These are phyloP conservation scores for Botrytis byssoidea DNA, from an alignment of 2,329 filamentous ascomycete genomes.

Conservation along the genomic window DNA sequence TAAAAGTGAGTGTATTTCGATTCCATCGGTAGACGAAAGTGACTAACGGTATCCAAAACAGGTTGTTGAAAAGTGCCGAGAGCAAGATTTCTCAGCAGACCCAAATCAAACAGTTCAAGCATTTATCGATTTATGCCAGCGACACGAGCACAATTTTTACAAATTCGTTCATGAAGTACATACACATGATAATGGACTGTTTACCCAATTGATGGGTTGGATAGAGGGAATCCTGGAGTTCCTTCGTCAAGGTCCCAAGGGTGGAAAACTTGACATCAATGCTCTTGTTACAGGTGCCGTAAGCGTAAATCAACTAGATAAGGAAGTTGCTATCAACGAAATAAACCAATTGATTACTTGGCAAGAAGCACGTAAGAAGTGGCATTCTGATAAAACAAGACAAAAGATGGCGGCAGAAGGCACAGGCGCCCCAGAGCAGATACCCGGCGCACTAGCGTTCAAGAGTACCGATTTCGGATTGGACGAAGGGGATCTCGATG, in stretches of 20 bases:
- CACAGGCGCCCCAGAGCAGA: constrained; percentile 47
- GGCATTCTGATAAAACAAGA: constrained; percentile 95
- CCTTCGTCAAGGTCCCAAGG: constrained; percentile 78
- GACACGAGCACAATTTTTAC: constrained; percentile 96
- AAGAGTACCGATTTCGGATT: constrained; percentile 85
- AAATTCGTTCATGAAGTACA: constrained; percentile 99
- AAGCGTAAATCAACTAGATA: constrained; percentile 65
- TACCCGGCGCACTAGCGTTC: constrained; percentile 60
- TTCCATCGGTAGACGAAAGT: neutral
- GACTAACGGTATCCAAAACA: constrained; percentile 37
- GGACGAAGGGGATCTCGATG: constrained; percentile 80
- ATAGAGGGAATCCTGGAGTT: constrained; percentile 94
- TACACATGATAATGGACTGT: constrained; percentile 92
- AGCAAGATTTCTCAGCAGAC: constrained; percentile 84
- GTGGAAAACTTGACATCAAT: constrained; percentile 90
- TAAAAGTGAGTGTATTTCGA: constrained; percentile 56
- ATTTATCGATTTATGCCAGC: constrained; percentile 93
- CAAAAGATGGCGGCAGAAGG: constrained; percentile 98
- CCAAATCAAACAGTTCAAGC: constrained; percentile 97
- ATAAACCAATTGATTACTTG: constrained; percentile 85
- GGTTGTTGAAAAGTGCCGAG: constrained; percentile 64
- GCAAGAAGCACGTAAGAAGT: constrained; percentile 95
- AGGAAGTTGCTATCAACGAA: constrained; percentile 69
- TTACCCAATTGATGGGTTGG: constrained; percentile 96
- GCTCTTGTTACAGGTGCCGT: constrained; percentile 82